Percentiles rank a stretch among this genome's conserved stretches.
phyloP scores from a whole-genome alignment of 2,329 filamentous ascomycete genomes.

The Aspergillus sp. region DNA sequence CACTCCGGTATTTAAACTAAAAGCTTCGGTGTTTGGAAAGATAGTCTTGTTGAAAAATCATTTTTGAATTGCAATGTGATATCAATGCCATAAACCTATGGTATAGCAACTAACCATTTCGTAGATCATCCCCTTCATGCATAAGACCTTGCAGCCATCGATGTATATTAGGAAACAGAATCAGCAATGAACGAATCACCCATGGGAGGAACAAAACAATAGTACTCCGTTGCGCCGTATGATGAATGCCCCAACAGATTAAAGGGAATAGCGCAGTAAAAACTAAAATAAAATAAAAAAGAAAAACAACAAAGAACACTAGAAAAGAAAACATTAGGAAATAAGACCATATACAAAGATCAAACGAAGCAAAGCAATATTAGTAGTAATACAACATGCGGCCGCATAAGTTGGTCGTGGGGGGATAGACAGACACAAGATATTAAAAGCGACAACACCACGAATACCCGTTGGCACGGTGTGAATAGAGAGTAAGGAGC shows the following conservation, averaged over 20 bases:
- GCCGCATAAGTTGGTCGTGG: conserved; percentile 1
- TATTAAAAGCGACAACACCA: conserved; percentile 11
- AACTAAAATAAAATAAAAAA: background rate
- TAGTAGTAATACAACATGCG: conserved; percentile 21
- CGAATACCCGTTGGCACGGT: background rate
- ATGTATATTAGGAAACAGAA: conserved; percentile 14
- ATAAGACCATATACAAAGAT: background rate
- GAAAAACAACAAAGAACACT: background rate
- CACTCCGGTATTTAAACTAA: background rate
- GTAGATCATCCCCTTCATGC: conserved; percentile 13
- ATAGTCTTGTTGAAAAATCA: background rate
- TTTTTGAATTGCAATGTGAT: background rate
- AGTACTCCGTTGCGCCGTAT: background rate
- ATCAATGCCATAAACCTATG: conserved; percentile 8
- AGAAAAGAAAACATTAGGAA: background rate
- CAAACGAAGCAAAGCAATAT: background rate
- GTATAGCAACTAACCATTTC: background rate
- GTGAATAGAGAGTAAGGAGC: background rate
- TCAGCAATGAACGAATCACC: background rate
- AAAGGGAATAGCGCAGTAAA: background rate
- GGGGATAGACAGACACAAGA: background rate
- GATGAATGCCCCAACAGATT: background rate
- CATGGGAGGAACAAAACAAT: background rate
- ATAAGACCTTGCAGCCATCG: conserved; percentile 3
- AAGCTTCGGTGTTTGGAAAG: background rate